Base-by-base conservation (phyloP, 106 monocot species). In the Iris macrosiphon region DNA sequence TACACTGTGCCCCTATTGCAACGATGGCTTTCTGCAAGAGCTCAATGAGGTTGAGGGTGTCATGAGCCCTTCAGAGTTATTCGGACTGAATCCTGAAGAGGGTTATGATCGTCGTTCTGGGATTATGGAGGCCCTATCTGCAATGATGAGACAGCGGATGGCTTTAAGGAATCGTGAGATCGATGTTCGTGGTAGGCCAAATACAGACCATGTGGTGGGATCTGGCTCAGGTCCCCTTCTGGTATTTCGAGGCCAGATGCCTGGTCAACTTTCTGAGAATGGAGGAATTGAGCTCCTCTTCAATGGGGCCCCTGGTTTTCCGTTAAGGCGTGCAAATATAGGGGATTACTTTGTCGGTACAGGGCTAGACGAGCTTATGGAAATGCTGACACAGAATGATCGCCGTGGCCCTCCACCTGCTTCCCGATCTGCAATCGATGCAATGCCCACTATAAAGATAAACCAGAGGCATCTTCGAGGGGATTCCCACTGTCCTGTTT, bases 401-500 rank as follows among this genome's bases (percentile, higher is more conserved):
- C 46, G 41, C 2, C 72, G 67, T 17, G 92, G 92, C 1, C 86
- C 87, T 19, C 79, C 82, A 15, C 92, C 92, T 43, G 92, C 92
- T 16, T 34, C 83, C 17, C 64, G 68, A 6, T 76, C 82, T 5
- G 62, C 83, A 18, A 92, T 92, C 39, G 60, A 79, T 38, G 73
- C 82, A 1, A 67, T 92, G 87, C 92, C 82, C 0, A 74, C 50
- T 1, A 24, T 92, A 8, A 87, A 77, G 67, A 92, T 92, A 31
- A 67, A 13, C 19, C 75, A 71, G 42, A 73, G 75, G 75, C 84
- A 95, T 73, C 71, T 74, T 12, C 61, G 64, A 26, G 82, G 73
- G 32, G 86, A 92, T 48, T 72, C 82, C 2, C 82, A 82, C 38
- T 92, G 92, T 45, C 70, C 92, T 14, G 79, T 92, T 26, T 92